A percentile compares a stretch with the other conserved stretches of the same genome.
Conservation (phyloP, 805 yeast species). For the Monosporozyma siamensis region DNA sequence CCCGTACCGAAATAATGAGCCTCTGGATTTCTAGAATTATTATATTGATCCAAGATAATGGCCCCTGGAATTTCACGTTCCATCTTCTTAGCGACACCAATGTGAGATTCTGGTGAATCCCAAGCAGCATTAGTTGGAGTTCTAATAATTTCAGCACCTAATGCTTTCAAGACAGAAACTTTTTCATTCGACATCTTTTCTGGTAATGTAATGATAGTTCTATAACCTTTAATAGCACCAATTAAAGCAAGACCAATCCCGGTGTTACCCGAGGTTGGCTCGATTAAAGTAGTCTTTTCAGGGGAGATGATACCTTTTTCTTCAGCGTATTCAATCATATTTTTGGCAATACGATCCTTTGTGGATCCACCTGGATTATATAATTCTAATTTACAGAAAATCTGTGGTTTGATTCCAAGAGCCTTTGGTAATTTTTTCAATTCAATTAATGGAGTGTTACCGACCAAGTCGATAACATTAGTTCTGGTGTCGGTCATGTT, state of each 20-base stretch:
- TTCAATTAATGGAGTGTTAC: conserved; percentile 74
- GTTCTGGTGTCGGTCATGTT: conserved; percentile 21
- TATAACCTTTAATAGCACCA: conserved; percentile 80
- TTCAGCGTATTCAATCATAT: conserved; percentile 84
- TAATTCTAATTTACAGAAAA: conserved; percentile 67
- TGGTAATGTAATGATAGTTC: conserved; percentile 80
- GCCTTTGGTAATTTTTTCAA: conserved; percentile 70
- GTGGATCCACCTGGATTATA: conserved; percentile 89
- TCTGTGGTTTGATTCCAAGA: conserved; percentile 60
- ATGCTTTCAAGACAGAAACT: conserved; percentile 76
- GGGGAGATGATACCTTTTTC: conserved; percentile 68
- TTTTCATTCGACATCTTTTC: conserved; percentile 90
- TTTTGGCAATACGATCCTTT: conserved; percentile 78
- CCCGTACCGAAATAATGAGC: conserved; percentile 86
- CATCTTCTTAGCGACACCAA: conserved; percentile 75
- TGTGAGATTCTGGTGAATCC: conserved; percentile 87
- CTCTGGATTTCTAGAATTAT: conserved; percentile 66
- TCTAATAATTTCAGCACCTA: conserved; percentile 85
- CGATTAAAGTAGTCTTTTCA: conserved; percentile 68
- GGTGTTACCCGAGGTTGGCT: conserved; percentile 87
- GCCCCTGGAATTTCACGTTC: conserved; percentile 80
- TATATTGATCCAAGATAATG: conserved; percentile 75
- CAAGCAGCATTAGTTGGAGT: conserved; percentile 90
- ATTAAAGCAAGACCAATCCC: conserved; percentile 84
- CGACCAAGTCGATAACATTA: conserved; percentile 64